These are phyloP conservation scores for Penicillium decumbens DNA, from an alignment of 2,329 filamentous ascomycete genomes.

Conservation along the genomic window DNA sequence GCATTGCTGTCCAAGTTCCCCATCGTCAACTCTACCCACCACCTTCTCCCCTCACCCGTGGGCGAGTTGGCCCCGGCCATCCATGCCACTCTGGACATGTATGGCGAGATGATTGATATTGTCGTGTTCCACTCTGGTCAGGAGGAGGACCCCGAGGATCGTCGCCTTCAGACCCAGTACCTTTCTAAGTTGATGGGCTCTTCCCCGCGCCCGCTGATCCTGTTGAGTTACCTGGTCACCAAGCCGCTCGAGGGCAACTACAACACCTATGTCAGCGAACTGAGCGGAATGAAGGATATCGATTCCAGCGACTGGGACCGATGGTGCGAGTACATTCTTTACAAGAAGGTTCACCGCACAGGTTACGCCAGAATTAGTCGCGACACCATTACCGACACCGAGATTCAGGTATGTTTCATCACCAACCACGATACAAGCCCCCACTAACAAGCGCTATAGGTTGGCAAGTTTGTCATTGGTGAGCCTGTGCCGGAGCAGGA, in stretches of 20 bases:
- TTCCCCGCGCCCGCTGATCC: conserved; percentile 70
- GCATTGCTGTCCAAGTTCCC: conserved; percentile 95
- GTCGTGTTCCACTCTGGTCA: conserved; percentile 99
- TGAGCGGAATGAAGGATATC: conserved; percentile 91
- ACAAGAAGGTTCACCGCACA: conserved; percentile 77
- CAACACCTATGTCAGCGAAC: conserved; percentile 84
- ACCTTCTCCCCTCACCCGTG: conserved; percentile 86
- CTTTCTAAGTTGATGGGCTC: conserved; percentile 82
- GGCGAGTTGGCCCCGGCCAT: conserved; percentile 95
- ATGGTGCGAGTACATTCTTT: conserved; percentile 99
- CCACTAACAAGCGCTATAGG: conserved; percentile 39
- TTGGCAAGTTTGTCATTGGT: conserved; percentile 89
- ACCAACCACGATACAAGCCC: background rate
- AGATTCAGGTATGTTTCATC: conserved; percentile 66
- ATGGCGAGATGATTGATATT: conserved; percentile 83
- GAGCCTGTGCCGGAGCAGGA: conserved; percentile 60
- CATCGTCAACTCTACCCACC: conserved; percentile 93
- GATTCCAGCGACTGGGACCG: conserved; percentile 90
- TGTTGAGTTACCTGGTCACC: conserved; percentile 89
- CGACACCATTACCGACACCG: conserved; percentile 91
- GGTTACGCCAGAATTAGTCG: conserved; percentile 88
- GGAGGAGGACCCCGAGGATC: conserved; percentile 91
- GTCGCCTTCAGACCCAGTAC: conserved; percentile 80
- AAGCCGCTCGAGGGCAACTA: conserved; percentile 91
- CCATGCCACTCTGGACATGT: conserved; percentile 90